Evolutionary conservation across 2,329 filamentous ascomycete genomes (phyloP).

Genomic region (Botrytis hyacinthi): DNA sequence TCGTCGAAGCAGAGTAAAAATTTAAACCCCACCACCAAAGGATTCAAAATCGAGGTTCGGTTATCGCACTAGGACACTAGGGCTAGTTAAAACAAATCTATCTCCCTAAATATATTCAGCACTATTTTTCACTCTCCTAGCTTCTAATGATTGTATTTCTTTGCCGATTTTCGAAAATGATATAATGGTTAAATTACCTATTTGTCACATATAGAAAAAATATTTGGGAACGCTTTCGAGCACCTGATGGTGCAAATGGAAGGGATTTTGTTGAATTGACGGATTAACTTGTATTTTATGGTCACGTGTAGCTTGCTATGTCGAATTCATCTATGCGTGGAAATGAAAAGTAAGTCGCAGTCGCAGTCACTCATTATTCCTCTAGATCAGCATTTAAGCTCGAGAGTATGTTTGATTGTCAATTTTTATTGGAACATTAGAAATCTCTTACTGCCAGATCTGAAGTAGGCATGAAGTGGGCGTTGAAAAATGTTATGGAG

Average conservation of each 20-base stretch:
- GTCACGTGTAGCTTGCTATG: neutral
- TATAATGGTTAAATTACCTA: neutral
- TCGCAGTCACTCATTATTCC: neutral
- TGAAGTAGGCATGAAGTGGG: neutral
- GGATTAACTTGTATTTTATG: neutral
- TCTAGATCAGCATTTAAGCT: neutral
- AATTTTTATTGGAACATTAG: neutral
- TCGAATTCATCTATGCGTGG: neutral
- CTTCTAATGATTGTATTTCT: neutral
- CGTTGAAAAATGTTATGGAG: neutral
- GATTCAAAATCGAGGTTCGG: slow-evolving; percentile 19
- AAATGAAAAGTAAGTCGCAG: neutral
- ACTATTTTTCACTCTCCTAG: neutral
- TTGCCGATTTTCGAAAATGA: neutral
- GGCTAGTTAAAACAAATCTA: slow-evolving; percentile 18
- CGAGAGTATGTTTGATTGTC: neutral
- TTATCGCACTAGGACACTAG: slow-evolving; percentile 18
- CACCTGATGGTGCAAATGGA: neutral
- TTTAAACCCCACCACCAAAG: slow-evolving; percentile 9
- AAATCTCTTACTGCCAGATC: neutral
- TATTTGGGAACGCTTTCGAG: neutral
- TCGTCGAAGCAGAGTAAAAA: slow-evolving; percentile 11
- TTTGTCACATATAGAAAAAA: neutral
- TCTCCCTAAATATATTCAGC: slow-evolving; percentile 1
- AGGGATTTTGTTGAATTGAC: neutral